Evolutionary conservation across 2,329 filamentous ascomycete genomes (phyloP).

Genomic region (Colletotrichum neosansevieriae): DNA sequence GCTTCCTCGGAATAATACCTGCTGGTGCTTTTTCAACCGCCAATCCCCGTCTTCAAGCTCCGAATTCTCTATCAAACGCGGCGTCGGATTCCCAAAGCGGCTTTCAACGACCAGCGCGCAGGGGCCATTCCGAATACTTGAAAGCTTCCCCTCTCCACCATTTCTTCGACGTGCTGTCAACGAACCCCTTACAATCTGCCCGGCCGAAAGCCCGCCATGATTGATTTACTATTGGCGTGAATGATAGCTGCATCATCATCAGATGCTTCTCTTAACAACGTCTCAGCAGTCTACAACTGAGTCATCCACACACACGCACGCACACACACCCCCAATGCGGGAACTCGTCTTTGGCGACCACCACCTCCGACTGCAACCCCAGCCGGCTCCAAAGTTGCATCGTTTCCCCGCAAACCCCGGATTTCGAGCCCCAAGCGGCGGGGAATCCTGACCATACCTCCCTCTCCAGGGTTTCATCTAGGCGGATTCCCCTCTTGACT

Average conservation of each 20-base stretch:
- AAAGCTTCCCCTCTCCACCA: neutral
- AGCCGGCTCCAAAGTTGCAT: neutral
- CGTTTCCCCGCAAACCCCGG: constrained; percentile 29
- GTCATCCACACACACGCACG: no score
- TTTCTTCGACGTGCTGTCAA: neutral
- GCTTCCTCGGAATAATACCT: no score
- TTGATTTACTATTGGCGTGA: no score
- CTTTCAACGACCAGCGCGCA: constrained; percentile 16
- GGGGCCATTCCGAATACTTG: neutral
- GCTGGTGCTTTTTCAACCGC: no score
- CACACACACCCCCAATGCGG: no score
- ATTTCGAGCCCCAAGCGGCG: constrained; percentile 19
- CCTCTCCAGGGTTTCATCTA: neutral
- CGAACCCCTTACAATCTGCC: neutral
- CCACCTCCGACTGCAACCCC: constrained; percentile 28
- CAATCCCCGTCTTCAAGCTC: neutral
- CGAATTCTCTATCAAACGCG: neutral
- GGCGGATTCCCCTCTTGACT: neutral
- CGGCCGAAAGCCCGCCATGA: neutral
- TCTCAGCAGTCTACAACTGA: constrained; percentile 13
- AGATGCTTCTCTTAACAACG: constrained; percentile 1
- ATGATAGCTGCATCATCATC: neutral
- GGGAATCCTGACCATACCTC: constrained; percentile 10
- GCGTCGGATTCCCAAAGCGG: neutral
- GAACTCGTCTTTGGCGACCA: constrained; percentile 27